Percentiles rank a stretch among this genome's conserved stretches.
phyloP scores from a whole-genome alignment of 768 basidiomycete genomes.

The Phylloporus scabripes region DNA sequence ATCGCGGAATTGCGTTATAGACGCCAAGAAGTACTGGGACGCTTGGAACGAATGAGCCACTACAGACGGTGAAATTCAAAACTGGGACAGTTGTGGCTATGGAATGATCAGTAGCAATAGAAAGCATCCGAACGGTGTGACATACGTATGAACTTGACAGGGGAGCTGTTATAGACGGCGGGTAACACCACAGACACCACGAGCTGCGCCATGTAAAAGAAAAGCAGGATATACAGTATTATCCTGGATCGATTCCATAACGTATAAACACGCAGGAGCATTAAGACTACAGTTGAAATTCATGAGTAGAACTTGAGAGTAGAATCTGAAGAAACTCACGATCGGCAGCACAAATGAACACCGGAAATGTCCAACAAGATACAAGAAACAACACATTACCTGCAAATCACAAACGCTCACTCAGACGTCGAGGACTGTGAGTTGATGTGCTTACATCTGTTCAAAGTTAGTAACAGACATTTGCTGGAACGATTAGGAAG shows the following conservation, averaged over 20 bases:
- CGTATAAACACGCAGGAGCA: conserved; percentile 13
- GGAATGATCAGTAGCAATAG: background rate
- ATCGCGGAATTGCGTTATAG: background rate
- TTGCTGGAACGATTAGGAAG: background rate
- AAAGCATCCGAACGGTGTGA: background rate
- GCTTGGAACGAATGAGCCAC: background rate
- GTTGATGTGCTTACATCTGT: conserved; percentile 11
- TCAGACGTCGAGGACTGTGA: background rate
- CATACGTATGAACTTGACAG: conserved; percentile 1
- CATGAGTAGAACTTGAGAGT: background rate
- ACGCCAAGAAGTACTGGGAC: background rate
- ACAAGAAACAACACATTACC: conserved; percentile 1
- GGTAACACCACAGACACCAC: background rate
- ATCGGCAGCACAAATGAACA: conserved; percentile 10
- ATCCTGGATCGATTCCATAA: conserved; percentile 10
- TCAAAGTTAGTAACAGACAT: background rate
- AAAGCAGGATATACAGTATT: conserved; percentile 2
- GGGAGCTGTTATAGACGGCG: conserved; percentile 6
- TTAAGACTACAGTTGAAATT: conserved; percentile 3
- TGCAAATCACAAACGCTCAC: background rate
- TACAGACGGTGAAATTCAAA: background rate
- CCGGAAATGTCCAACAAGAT: background rate
- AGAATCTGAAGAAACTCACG: background rate
- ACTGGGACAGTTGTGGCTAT: background rate
- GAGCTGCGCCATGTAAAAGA: background rate